A percentile compares a stretch with the other conserved stretches of the same genome.
Conservation (phyloP, 2,329 filamentous ascomycete species). For the Aspergillus quadricinctus region DNA sequence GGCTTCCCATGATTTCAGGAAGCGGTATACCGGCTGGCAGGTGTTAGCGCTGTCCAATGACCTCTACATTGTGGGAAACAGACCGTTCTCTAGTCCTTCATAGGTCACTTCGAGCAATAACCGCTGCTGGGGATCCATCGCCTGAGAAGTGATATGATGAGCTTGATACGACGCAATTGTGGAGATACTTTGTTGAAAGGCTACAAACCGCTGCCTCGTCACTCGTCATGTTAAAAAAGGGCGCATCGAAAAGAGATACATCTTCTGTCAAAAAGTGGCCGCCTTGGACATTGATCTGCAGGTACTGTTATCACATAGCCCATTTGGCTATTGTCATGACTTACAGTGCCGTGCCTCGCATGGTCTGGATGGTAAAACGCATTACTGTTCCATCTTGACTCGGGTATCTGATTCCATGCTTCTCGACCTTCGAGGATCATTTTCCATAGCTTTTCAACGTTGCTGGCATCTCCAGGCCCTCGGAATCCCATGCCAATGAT, state of each 20-base stretch:
- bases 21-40: conserved; percentile 25
- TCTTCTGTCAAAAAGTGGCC: conserved; percentile 26
- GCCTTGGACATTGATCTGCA: conserved; percentile 22
- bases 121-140: conserved; percentile 29
- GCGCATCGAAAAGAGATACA: conserved; percentile 27
- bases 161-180: not conserved
- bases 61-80: not conserved
- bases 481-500: conserved; percentile 24
- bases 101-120: conserved; percentile 27
- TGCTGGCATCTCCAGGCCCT: conserved; percentile 19
- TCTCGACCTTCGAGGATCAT: conserved; percentile 19
- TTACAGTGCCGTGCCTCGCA: conserved; percentile 21
- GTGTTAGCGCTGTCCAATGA: not conserved
- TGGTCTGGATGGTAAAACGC: conserved; percentile 26
- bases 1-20: conserved; percentile 18
- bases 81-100: conserved; percentile 28
- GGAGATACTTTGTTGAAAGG: not conserved
- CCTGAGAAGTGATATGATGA: conserved; percentile 4
- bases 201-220: conserved; percentile 26
- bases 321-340: not conserved
- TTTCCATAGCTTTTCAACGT: conserved; percentile 17
- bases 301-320: not conserved
- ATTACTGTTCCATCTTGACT: conserved; percentile 15
- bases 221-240: conserved; percentile 32
- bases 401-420: conserved; percentile 18